A percentile compares a stretch with the other conserved stretches of the same genome.
phyloP scores from a whole-genome alignment of 495 filamentous ascomycete genomes.

The Xylaria castorea region DNA sequence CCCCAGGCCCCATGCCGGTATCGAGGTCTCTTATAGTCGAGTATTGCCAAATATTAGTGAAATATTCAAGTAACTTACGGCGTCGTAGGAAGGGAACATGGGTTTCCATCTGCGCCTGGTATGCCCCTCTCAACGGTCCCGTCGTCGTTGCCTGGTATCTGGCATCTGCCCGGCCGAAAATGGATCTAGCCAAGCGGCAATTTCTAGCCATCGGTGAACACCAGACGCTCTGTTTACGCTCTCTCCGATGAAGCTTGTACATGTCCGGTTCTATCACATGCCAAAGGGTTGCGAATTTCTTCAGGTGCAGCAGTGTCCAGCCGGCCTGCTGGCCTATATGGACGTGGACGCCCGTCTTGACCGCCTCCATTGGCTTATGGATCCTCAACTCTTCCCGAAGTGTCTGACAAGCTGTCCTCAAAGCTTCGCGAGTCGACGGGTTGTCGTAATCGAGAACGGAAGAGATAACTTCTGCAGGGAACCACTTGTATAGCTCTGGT shows the following conservation, averaged over 20 bases:
- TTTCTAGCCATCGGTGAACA: not conserved
- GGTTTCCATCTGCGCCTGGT: not conserved
- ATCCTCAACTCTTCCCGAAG: constrained; percentile 31
- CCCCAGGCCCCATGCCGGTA: not conserved
- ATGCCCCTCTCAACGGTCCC: not conserved
- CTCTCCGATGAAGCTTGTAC: constrained; percentile 5
- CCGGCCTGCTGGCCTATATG: constrained; percentile 33
- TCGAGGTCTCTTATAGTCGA: constrained; percentile 2
- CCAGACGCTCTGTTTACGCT: not conserved
- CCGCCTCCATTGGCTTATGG: constrained; percentile 29
- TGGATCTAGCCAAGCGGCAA: not conserved
- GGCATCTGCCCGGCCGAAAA: not conserved
- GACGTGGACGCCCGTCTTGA: constrained; percentile 28
- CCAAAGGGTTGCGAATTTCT: constrained; percentile 30
- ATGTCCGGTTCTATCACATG: not conserved
- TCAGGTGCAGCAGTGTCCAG: constrained; percentile 33
- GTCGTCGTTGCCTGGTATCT: not conserved
- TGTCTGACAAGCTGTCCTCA: constrained; percentile 22
- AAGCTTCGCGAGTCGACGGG: not conserved
- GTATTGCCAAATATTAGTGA: constrained; percentile 32
- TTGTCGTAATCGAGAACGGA: constrained; percentile 31
- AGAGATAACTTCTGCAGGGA: constrained; percentile 27
- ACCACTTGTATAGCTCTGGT: constrained; percentile 30
- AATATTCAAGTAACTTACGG: not conserved
- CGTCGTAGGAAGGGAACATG: constrained; percentile 1